Conservation (phyloP, 805 yeast genomes). For the Yamadazyma nakazawae region DNA sequence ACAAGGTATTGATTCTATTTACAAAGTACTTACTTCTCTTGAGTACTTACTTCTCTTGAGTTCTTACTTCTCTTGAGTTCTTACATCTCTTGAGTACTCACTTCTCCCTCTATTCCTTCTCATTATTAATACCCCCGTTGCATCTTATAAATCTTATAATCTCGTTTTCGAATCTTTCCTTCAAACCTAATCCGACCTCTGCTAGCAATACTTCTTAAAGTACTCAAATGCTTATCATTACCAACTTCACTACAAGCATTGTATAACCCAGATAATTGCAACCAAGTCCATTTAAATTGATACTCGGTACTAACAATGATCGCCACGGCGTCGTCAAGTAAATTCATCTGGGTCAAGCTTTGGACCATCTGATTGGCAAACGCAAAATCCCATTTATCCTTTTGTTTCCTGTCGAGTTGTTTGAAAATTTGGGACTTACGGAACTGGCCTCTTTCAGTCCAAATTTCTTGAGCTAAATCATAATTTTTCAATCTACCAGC, state of each 20-base stretch:
- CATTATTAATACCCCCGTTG: conserved; percentile 30
- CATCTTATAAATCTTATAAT: conserved; percentile 29
- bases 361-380: conserved; percentile 74
- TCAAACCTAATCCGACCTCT: conserved; percentile 35
- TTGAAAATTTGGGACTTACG: conserved; percentile 55
- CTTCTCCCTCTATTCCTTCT: too few species aligned
- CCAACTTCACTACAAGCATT: conserved; percentile 32
- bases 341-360: conserved; percentile 51
- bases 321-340: conserved; percentile 66
- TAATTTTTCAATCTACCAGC: conserved; percentile 54
- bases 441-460: conserved; percentile 78
- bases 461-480: conserved; percentile 59
- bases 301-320: conserved; percentile 64
- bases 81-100: too few species aligned
- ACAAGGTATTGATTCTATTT: conserved; percentile 3
- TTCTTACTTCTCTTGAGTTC: too few species aligned
- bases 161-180: conserved; percentile 37
- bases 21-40: too few species aligned
- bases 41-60: too few species aligned
- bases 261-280: conserved; percentile 28
- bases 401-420: conserved; percentile 27
- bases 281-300: conserved; percentile 67
- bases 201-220: conserved; percentile 31
- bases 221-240: conserved; percentile 24
- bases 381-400: conserved; percentile 51